A percentile compares a stretch with the other conserved stretches of the same genome.
phyloP scores from a whole-genome alignment of 306 rosid species.

The Astragalus membranaceus region DNA sequence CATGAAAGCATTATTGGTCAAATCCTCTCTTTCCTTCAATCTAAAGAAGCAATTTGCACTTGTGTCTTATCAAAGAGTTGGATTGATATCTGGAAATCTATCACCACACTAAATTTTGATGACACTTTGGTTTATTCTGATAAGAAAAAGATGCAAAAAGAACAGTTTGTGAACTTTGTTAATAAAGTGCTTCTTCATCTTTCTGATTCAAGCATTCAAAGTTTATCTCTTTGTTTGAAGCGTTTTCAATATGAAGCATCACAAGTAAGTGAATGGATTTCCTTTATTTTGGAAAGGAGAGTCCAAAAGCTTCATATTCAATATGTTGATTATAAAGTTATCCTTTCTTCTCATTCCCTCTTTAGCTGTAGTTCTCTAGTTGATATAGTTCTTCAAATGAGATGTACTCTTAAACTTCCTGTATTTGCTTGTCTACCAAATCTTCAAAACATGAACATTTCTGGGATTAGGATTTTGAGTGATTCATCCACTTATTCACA shows the following conservation, averaged over 20 bases:
- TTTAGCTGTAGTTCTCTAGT: constrained; percentile 30
- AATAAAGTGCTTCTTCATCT: constrained; percentile 14
- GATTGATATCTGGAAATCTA: constrained; percentile 21
- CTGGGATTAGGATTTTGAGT: constrained; percentile 22
- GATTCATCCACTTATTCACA: constrained; percentile 17
- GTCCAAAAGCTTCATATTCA: constrained; percentile 30
- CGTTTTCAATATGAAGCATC: constrained; percentile 18
- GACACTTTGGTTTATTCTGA: constrained; percentile 1
- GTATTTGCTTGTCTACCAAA: constrained; percentile 23
- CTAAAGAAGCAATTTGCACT: constrained; percentile 8
- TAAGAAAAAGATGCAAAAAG: constrained; percentile 18
- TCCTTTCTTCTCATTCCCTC: constrained; percentile 15
- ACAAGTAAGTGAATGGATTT: constrained; percentile 25
- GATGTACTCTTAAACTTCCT: constrained; percentile 25
- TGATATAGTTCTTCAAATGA: constrained; percentile 32
- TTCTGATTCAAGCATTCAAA: constrained; percentile 12
- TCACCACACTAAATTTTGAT: neutral
- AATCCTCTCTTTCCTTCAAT: constrained; percentile 21
- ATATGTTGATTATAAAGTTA: neutral
- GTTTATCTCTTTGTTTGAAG: constrained; percentile 26
- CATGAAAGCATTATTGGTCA: constrained; percentile 20
- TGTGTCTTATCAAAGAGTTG: constrained; percentile 18
- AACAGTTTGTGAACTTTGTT: constrained; percentile 17
- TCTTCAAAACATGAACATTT: constrained; percentile 27
- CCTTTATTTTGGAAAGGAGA: constrained; percentile 4